Evolutionary conservation across 805 yeast genomes (phyloP), one percentile per base, ranked within the genome.

Genomic region (Blastobotrys muscicola): DNA sequence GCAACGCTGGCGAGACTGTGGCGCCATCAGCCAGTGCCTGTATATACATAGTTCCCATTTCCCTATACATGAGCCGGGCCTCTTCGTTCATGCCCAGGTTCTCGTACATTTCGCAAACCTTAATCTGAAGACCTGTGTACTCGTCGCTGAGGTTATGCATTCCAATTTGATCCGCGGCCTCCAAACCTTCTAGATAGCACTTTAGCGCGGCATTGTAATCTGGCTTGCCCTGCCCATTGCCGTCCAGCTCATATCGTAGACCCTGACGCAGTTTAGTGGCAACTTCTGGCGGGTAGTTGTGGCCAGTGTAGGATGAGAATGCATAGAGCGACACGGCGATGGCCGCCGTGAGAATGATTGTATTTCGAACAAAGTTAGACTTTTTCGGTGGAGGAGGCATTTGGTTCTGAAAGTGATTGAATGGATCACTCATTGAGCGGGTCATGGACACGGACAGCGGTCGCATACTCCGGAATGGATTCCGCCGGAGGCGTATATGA

Each of bases 51-150:
- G 78, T 69, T 10, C 79, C 74, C 39, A 85, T 65, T 53, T 83
- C 90, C 45, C 75, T 67, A 61, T 85, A 87, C 7, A 85, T 63
- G 49, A 70, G 68, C 32, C 75, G 69, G 0, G 95, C 94, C 42
- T 81, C 82, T 10, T 75, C 75, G 29, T 56, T 50, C 76, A 74
- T 70, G 14, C 69, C 71, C 52, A 86, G 61, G 34, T 80, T 69
- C 55, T 85, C 95, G 57, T 77, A 84, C 86, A 86, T 82, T 55
- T 87, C 95, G 8, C 82, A 94, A 31, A 85, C 67, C 55, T 89
- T 85, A 59, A 90, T 68, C 56, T 89, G 94, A 42, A 90, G 76
- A 0, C 97, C 96, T 0, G 97, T 89, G 60, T 84, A 89, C 55
- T 84, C 90, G 55, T 85, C 92, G 45, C 77, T 69, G 29, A 82